Base-by-base conservation (phyloP, 2,329 filamentous ascomycete genomes). In the Helminthosporium solani region DNA sequence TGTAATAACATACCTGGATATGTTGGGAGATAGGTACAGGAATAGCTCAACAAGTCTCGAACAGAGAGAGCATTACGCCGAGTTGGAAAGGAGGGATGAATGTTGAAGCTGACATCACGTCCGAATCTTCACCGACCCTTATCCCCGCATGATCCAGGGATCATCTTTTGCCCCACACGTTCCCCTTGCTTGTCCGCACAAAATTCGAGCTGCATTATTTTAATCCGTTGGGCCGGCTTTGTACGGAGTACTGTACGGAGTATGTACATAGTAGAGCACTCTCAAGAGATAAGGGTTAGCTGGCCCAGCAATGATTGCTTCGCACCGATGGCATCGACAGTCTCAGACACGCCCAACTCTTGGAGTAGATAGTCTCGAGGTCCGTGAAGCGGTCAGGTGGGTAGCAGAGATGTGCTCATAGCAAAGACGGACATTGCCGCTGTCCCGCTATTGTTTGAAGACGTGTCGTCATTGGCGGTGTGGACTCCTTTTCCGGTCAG, bases 151-250 rank as follows among this genome's bases (percentile, higher is more conserved):
- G 23, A 11, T 5, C 16, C 45, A 40, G 39, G 28, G 50, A 56
- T 54, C 47, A 40, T 30, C 50, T 12, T 42, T 30, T 20, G 54
- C 54, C 54, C 54, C 54, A 57, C 54, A 57, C 49, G 54, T 57
- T 57, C 53, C 44, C 35, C 25, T 40, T n/a, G 20, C 18, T 44
- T 34, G 15, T 41, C 21, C 28, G 7, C 28, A 31, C n/a, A n/a
- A n/a, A 31, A 8, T 31, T 6, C 14, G 28, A n/a, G 28, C 28
- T 31, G 9, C 28, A 31, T 31, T 31, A 31, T 6, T 25, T 12
- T 14, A 6, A 31, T 31, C 28, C 28, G 14, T n/a, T 31, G 7
- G 28, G 28, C 5, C 28, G 14, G 12, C 28, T 31, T 31, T 31
- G 5, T 6, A 12, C 14, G 9, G n/a, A n/a, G n/a, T 14, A 33